Evolutionary conservation across 768 basidiomycete species (phyloP), one percentile per base, ranked within the genome.

Genomic region (Suillus subalutaceus): DNA sequence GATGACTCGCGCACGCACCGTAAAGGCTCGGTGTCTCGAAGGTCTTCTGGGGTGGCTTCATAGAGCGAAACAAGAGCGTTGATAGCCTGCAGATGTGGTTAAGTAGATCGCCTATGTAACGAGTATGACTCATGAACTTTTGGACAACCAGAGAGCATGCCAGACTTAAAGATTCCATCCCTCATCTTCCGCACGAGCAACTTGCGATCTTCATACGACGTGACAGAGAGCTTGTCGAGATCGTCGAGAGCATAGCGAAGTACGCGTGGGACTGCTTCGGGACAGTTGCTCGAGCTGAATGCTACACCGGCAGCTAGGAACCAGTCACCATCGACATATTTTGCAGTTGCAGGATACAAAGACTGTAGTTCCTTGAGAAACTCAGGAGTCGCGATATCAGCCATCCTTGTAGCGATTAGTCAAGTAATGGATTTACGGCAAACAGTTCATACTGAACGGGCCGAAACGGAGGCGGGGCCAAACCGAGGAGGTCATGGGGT

Each of bases 151-250:
- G 80, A 79, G n/a, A 84, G 79, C 68, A 88, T 69, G 3, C 87
- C 89, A 6, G 85, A 81, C 71, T 89, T 89, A 76, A 91, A 83
- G 8, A 90, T 66, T 0, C 84, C 84, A 66, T 91, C 90, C 37
- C 87, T 79, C 20, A 90, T 73, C 69, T 83, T 88, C 62, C 84
- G 80, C 48, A 84, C 84, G 5, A 90, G 77, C 9, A 79, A 55
- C 35, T 79, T 71, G 48, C 74, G 78, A 65, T 87, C 81, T 20
- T 78, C 72, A 9, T 75, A 70, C 1, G 67, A 26, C 63, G 70
- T 16, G 12, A 15, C 73, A 63, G 66, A 26, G 63, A 76, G 72
- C 13, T 71, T 68, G 64, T 79, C 75, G 1, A 87, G 74, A 55
- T 87, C 85, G 4, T 77, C 65, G 55, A 87, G 70, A 3, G 80